These are phyloP conservation scores for Paramecium primaurelia DNA, from an alignment of 73 alveolate genomes.

Conservation along the genomic window DNA sequence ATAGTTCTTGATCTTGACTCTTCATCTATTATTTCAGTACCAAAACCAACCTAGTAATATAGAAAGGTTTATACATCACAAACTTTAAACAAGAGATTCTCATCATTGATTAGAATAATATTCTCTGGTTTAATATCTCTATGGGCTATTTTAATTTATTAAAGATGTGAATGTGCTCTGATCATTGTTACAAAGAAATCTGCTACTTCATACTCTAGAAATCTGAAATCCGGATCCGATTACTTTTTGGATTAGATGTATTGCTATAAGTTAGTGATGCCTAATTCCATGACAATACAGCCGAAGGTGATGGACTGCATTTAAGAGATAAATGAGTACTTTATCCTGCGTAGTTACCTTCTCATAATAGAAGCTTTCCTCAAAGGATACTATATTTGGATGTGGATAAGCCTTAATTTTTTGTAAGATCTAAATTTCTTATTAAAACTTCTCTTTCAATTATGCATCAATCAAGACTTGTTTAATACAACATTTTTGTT, in stretches of 20 bases:
- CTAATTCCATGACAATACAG: constrained; percentile 38
- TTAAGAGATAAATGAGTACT: not conserved
- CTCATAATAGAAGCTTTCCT: constrained; percentile 16
- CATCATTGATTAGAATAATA: not conserved
- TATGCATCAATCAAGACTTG: not conserved
- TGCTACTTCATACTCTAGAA: not conserved
- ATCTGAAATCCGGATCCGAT: not conserved
- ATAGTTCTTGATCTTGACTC: not conserved
- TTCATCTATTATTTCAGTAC: not conserved
- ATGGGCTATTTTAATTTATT: constrained; percentile 8
- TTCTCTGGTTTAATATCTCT: constrained; percentile 49
- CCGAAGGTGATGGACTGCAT: not conserved
- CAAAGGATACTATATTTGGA: constrained; percentile 19
- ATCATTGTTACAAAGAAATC: constrained; percentile 16
- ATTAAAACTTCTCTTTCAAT: not conserved
- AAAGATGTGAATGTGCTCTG: not conserved
- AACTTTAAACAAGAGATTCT: not conserved
- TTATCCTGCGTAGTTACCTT: not conserved
- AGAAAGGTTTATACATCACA: not conserved
- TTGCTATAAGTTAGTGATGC: not conserved
- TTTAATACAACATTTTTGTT: not conserved
- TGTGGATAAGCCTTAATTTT: constrained; percentile 14
- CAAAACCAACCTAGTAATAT: not conserved
- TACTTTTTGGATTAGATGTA: not conserved
- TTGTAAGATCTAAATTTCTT: not conserved